phyloP scores from a whole-genome alignment of 805 yeast genomes.

The Lipomyces mesembrius region DNA sequence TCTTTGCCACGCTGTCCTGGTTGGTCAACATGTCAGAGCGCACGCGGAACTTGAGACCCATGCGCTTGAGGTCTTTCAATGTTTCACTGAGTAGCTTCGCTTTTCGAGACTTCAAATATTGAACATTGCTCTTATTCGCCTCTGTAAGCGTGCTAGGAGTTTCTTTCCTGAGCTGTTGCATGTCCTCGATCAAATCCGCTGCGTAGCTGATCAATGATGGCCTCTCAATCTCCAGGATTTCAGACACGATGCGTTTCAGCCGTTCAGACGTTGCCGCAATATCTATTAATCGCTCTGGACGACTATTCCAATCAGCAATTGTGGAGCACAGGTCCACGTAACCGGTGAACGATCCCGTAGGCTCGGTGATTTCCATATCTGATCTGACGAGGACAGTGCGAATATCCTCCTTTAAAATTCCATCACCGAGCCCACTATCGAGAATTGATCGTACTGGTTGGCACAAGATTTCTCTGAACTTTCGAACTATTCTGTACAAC shows the following conservation, averaged over 20 bases:
- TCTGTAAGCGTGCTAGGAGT: slow-evolving; percentile 76
- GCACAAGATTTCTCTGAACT: slow-evolving; percentile 63
- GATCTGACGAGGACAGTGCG: background rate
- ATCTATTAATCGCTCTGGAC: slow-evolving; percentile 63
- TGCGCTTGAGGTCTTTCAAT: slow-evolving; percentile 69
- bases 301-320: slow-evolving; percentile 39
- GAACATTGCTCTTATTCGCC: slow-evolving; percentile 70
- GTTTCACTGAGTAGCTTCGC: slow-evolving; percentile 76
- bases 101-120: slow-evolving; percentile 81
- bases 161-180: slow-evolving; percentile 67
- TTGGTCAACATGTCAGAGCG: slow-evolving; percentile 67
- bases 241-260: slow-evolving; percentile 55
- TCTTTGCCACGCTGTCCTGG: slow-evolving; percentile 64
- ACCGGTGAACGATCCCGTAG: background rate
- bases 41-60: slow-evolving; percentile 73
- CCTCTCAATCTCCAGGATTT: slow-evolving; percentile 46
- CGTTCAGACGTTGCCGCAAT: slow-evolving; percentile 56
- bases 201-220: slow-evolving; percentile 64
- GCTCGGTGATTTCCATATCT: slow-evolving; percentile 1
- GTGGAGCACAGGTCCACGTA: slow-evolving; percentile 6
- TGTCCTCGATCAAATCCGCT: slow-evolving; percentile 57
- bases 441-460: slow-evolving; percentile 27
- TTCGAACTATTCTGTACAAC: slow-evolving; percentile 80
- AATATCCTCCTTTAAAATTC: background rate
- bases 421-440: slow-evolving; percentile 26